Evolutionary conservation across 176 grass and related monocot genomes (phyloP).

Genomic region (Paspalum vaginatum): DNA sequence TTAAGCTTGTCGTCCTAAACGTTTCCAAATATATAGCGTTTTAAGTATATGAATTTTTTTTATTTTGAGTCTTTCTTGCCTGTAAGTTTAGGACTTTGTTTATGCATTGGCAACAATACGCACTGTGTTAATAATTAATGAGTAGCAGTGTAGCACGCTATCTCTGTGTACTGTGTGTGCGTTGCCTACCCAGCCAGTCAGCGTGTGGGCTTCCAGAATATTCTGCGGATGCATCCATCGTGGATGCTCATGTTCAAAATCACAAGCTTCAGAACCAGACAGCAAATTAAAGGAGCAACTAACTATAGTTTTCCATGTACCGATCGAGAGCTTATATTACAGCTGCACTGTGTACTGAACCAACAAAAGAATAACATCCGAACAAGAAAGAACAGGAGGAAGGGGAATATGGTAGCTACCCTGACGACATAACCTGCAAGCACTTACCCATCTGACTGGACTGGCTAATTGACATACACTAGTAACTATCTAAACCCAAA

Average conservation of each 20-base stretch:
- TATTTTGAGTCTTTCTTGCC: background rate
- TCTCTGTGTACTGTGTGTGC: background rate
- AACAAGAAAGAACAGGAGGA: slow-evolving; percentile 6
- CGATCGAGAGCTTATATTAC: slow-evolving; percentile 45
- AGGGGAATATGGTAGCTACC: background rate
- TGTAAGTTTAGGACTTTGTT: background rate
- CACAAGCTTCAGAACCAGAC: background rate
- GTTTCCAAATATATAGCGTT: background rate
- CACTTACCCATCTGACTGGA: background rate
- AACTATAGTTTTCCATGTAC: slow-evolving; percentile 26
- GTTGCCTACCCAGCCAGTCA: background rate
- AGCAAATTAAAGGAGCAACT: background rate
- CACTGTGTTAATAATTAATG: background rate
- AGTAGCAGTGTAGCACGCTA: background rate
- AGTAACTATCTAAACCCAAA: slow-evolving; percentile 5
- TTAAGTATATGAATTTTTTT: no score
- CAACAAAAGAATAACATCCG: slow-evolving; percentile 36
- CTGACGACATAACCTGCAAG: background rate
- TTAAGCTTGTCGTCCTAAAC: no score
- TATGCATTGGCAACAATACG: background rate
- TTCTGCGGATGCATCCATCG: background rate
- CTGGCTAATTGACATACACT: slow-evolving; percentile 11
- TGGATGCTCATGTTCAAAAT: background rate
- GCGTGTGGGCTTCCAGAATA: background rate
- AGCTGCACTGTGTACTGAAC: slow-evolving; percentile 33